Conservation (phyloP, 2,329 filamentous ascomycete genomes). For the Fusarium tuaranense region DNA sequence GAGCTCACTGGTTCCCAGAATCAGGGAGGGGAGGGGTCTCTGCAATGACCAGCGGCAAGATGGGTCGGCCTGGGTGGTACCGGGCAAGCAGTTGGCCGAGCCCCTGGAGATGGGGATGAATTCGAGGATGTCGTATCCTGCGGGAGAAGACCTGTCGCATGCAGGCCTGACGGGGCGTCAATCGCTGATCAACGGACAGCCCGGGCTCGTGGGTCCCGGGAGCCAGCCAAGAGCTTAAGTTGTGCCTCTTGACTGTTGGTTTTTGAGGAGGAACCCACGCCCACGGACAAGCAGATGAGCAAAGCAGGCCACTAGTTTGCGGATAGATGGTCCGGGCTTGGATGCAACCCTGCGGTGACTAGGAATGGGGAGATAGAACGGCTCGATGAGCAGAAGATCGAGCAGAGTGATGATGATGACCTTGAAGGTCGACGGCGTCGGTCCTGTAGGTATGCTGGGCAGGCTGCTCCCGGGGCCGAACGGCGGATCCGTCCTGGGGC, state of each 20-base stretch:
- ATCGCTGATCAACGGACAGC: conserved; percentile 43
- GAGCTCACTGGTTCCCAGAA: conserved; percentile 30
- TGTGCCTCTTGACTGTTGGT: conserved; percentile 26
- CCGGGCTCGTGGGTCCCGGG: conserved; percentile 41
- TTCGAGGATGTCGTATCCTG: conserved; percentile 37
- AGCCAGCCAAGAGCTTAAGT: conserved; percentile 41
- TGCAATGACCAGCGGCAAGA: conserved; percentile 29
- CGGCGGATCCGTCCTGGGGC: conserved; percentile 18
- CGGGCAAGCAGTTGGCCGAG: conserved; percentile 30
- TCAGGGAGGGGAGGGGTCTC: conserved; percentile 35
- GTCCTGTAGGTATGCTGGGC: conserved; percentile 16
- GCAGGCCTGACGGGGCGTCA: conserved; percentile 41
- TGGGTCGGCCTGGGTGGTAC: conserved; percentile 25
- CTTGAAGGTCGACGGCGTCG: conserved; percentile 2
- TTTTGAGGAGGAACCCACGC: conserved; percentile 31
- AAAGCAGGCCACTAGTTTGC: conserved; percentile 37
- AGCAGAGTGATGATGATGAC: neutral
- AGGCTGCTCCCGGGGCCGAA: conserved; percentile 22
- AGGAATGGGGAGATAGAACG: conserved; percentile 19
- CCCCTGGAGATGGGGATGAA: conserved; percentile 37
- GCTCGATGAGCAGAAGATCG: conserved; percentile 12
- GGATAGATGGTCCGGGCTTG: conserved; percentile 34
- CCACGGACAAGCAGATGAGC: conserved; percentile 33
- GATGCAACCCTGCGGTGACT: conserved; percentile 35
- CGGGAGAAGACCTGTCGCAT: conserved; percentile 38